These are phyloP conservation scores for Gymnopus androsaceus DNA, from an alignment of 1,284 basidiomycete species.

Conservation along the genomic window DNA sequence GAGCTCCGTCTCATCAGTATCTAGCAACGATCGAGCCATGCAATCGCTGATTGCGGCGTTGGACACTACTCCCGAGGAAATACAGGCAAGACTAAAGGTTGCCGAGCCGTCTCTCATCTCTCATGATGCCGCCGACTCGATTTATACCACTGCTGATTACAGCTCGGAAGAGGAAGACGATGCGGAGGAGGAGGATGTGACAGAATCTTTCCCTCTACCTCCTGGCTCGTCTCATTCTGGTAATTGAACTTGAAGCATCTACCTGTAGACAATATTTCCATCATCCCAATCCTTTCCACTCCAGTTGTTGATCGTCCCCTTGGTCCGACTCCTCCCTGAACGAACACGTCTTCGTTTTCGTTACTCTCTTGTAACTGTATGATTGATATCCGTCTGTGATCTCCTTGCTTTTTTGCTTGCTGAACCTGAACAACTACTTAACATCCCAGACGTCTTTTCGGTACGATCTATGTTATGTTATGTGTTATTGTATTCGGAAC, in stretches of 20 bases:
- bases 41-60: constrained; percentile 66
- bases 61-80: constrained; percentile 44
- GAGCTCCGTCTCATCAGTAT: constrained; percentile 33
- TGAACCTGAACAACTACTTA: too few relatives aligned
- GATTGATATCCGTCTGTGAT: too few relatives aligned
- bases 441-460: too few relatives aligned
- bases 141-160: constrained; percentile 36
- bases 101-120: constrained; percentile 46
- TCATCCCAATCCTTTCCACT: neutral
- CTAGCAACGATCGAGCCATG: constrained; percentile 51
- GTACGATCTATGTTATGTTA: too few relatives aligned
- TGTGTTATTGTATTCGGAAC: too few relatives aligned
- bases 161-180: constrained; percentile 1
- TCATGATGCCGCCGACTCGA: constrained; percentile 33
- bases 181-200: constrained; percentile 12
- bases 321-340: too few relatives aligned
- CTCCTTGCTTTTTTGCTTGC: too few relatives aligned
- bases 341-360: too few relatives aligned
- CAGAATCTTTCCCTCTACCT: constrained; percentile 15
- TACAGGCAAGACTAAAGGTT: constrained; percentile 46
- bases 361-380: too few relatives aligned
- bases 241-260: neutral
- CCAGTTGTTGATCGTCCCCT: too few relatives aligned
- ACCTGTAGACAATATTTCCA: neutral
- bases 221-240: constrained; percentile 9